Evolutionary conservation across 1,139 yeast genomes (phyloP), one percentile per base, ranked within the genome.

Genomic region (Pichia sp.): DNA sequence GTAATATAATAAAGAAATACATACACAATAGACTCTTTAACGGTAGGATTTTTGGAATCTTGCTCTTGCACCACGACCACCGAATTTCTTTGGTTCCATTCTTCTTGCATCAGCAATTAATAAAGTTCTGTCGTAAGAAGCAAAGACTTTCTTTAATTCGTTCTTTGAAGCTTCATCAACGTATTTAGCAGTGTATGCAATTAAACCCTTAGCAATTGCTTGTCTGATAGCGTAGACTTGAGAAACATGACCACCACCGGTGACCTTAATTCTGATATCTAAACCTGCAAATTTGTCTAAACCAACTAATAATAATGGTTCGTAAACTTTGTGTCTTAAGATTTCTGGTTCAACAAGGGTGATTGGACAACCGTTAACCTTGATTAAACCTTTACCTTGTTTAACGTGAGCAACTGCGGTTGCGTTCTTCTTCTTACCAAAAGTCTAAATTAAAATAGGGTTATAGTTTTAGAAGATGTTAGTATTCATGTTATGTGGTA

Each of bases 51-150:
- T 91, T 82, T 91, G 98, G 96, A 86, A 91, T 80, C 97, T 89
- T 70, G 98, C 93, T 80, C 98, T 91, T 78, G 98, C 98, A 87
- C 98, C 98, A 76, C 94, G 95, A 82, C 98, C 98, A 81, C 98
- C 98, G 79, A 89, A 91, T 81, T 91, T 91, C 96, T 91, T 91
- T 83, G 99, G 99, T 80, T 91, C 99, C 83, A 89, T 83, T 83
- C 95, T 91, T 85, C 98, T 88, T 66, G 97, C 80, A 74, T 91
- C 99, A 64, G 99, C 98, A 73, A 91, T 93, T 75, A 91, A 85
- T 72, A 91, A 83, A 72, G 98, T 88, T 80, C 96, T 89, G 91
- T 91, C 98, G 83, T 89, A 93, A 66, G 95, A 71, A 59, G 93
- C 80, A 75, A 88, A 87, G 65, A 94, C 81, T 80, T 88, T 89